phyloP scores from a whole-genome alignment of 2,329 filamentous ascomycete genomes.

The Phyllosticta citrichinensis region DNA sequence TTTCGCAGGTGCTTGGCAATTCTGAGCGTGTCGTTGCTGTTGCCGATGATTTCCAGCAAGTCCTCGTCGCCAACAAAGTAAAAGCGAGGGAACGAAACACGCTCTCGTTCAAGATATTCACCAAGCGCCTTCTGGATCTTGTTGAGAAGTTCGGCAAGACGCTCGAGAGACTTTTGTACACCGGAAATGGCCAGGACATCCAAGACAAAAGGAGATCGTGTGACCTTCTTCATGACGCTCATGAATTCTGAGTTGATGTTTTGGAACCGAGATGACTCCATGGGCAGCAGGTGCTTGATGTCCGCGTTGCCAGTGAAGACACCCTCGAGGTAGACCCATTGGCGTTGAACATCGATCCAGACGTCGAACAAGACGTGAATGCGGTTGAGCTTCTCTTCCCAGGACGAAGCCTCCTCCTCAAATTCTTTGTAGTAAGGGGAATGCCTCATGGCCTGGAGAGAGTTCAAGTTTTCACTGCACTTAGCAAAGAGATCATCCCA shows the following conservation, averaged over 20 bases:
- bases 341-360: slow-evolving; percentile 99
- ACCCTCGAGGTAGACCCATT: slow-evolving; percentile 98
- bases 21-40: slow-evolving; percentile 92
- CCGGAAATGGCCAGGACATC: slow-evolving; percentile 94
- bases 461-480: slow-evolving; percentile 96
- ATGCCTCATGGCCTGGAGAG: slow-evolving; percentile 95
- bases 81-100: slow-evolving; percentile 94
- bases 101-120: slow-evolving; percentile 95
- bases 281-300: slow-evolving; percentile 94
- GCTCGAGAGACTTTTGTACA: slow-evolving; percentile 90
- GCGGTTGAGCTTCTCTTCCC: slow-evolving; percentile 97
- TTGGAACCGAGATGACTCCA: slow-evolving; percentile 92
- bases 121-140: slow-evolving; percentile 98
- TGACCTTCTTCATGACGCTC: slow-evolving; percentile 98
- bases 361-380: slow-evolving; percentile 97
- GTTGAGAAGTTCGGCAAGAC: slow-evolving; percentile 91
- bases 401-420: slow-evolving; percentile 88
- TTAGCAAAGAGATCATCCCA: slow-evolving; percentile 98
- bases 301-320: slow-evolving; percentile 98
- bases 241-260: slow-evolving; percentile 99
- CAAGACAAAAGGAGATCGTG: slow-evolving; percentile 88
- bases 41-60: slow-evolving; percentile 96
- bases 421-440: slow-evolving; percentile 99
- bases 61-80: slow-evolving; percentile 99
- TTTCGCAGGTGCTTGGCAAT: slow-evolving; percentile 99